Evolutionary conservation across 257 asterid genomes (phyloP).

Genomic region (Przewalskia tangutica): DNA sequence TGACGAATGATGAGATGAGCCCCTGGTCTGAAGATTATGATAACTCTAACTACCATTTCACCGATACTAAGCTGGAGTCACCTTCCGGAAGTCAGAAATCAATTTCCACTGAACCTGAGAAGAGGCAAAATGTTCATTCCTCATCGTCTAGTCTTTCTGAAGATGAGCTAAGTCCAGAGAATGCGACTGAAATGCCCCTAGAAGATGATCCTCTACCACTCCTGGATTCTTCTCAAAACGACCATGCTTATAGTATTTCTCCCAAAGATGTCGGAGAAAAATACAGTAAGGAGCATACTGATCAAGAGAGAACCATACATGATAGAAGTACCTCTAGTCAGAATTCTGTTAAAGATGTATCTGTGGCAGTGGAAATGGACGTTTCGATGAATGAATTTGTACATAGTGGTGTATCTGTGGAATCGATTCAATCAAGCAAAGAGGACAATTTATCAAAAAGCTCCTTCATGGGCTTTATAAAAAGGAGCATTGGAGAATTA

Average conservation of each 20-base stretch:
- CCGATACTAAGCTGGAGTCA: conserved; percentile 19
- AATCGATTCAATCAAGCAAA: conserved; percentile 41
- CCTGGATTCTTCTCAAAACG: conserved; percentile 26
- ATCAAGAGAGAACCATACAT: no score
- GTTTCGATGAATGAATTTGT: conserved; percentile 25
- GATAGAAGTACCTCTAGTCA: conserved; percentile 44
- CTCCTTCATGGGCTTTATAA: conserved; percentile 68
- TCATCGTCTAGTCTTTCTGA: conserved; percentile 42
- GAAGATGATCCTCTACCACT: conserved; percentile 18
- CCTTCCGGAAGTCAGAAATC: conserved; percentile 32
- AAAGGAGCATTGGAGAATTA: conserved; percentile 58
- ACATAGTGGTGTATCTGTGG: conserved; percentile 48
- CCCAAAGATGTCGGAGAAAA: conserved; percentile 25
- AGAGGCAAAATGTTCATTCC: conserved; percentile 35
- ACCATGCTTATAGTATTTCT: conserved; percentile 20
- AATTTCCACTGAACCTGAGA: conserved; percentile 30
- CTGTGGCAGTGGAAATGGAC: conserved; percentile 63
- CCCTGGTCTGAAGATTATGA: conserved; percentile 32
- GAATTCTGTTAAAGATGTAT: conserved; percentile 38
- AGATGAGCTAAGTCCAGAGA: conserved; percentile 37
- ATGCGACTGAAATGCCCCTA: conserved; percentile 17
- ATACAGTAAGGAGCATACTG: conserved; percentile 15
- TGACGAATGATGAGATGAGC: conserved; percentile 22
- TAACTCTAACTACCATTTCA: conserved; percentile 20
- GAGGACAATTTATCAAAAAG: conserved; percentile 37